Conservation (phyloP, 140 eudicot genomes). For the Anethum foeniculum region DNA sequence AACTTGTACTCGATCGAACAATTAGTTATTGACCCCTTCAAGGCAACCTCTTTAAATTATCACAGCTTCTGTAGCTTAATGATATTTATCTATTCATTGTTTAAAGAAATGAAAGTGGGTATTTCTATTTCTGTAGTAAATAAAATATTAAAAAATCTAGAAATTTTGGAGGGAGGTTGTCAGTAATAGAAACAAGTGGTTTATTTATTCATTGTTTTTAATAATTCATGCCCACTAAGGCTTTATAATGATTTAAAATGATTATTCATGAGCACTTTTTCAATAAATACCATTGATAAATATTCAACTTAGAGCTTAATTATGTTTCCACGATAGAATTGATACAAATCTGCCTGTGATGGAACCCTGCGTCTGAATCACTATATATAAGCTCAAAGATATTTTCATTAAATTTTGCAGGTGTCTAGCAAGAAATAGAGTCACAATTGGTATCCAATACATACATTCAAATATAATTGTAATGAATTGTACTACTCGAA, state of each 20-base stretch:
- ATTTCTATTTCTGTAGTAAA: neutral
- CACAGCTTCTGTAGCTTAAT: neutral
- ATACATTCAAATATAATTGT: no score
- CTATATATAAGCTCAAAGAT: neutral
- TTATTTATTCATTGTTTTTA: neutral
- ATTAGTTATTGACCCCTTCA: neutral
- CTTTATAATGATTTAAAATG: neutral
- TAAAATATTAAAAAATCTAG: neutral
- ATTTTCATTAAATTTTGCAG: neutral
- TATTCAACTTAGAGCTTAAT: neutral
- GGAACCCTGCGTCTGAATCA: neutral
- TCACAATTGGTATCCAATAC: no score
- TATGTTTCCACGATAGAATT: constrained; percentile 8
- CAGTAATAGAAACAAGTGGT: neutral
- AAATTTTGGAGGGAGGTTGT: neutral
- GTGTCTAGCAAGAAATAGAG: neutral
- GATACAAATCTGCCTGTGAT: neutral
- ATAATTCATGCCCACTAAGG: neutral
- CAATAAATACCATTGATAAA: neutral
- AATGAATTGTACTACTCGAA: no score
- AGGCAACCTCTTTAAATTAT: neutral
- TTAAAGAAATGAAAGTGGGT: neutral
- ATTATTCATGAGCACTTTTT: neutral
- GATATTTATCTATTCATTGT: no score
- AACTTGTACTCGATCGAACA: no score